phyloP scores from a whole-genome alignment of 192 early-diverging fungal species.

The Rhizoclosmatium globosum region DNA sequence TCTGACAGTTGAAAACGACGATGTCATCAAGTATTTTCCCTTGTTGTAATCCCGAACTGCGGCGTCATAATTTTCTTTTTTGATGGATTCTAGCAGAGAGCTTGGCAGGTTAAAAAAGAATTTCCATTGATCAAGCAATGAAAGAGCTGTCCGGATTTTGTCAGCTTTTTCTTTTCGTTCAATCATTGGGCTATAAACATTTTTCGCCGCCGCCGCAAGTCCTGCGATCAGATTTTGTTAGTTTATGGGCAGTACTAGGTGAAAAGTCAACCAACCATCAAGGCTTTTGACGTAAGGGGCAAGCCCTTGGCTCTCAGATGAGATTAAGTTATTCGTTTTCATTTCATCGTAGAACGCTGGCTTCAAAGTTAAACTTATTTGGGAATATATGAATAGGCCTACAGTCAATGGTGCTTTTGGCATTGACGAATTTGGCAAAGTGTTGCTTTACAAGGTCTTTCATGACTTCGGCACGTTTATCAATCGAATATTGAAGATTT shows the following conservation, averaged over 20 bases:
- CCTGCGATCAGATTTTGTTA: slow-evolving; percentile 48
- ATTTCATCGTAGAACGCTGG: slow-evolving; percentile 86
- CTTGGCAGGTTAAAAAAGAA: slow-evolving; percentile 98
- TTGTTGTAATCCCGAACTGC: slow-evolving; percentile 97
- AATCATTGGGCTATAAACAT: slow-evolving; percentile 87
- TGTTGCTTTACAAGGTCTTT: slow-evolving; percentile 93
- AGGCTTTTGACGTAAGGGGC: slow-evolving; percentile 72
- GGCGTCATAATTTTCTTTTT: slow-evolving; percentile 86
- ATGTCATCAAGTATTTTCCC: slow-evolving; percentile 82
- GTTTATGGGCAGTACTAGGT: too few relatives aligned
- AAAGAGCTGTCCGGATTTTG: slow-evolving; percentile 88
- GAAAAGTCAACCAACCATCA: slow-evolving; percentile 59
- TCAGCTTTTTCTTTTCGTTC: slow-evolving; percentile 86
- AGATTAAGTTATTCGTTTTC: slow-evolving; percentile 83
- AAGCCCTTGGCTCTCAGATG: slow-evolving; percentile 82
- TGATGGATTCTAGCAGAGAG: slow-evolving; percentile 81
- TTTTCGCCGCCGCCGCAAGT: slow-evolving; percentile 72
- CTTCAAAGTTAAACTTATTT: not conserved
- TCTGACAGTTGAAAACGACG: slow-evolving; percentile 46
- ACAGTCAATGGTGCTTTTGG: slow-evolving; percentile 96
- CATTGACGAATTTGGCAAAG: slow-evolving; percentile 96
- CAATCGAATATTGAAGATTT: slow-evolving; percentile 73
- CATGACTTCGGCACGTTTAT: slow-evolving; percentile 84
- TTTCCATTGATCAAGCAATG: slow-evolving; percentile 92
- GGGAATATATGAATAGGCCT: not conserved